Percentiles rank a stretch among this genome's conserved stretches.
phyloP scores from a whole-genome alignment of 2,329 filamentous ascomycete species.

The Dactylellina cionopaga region DNA sequence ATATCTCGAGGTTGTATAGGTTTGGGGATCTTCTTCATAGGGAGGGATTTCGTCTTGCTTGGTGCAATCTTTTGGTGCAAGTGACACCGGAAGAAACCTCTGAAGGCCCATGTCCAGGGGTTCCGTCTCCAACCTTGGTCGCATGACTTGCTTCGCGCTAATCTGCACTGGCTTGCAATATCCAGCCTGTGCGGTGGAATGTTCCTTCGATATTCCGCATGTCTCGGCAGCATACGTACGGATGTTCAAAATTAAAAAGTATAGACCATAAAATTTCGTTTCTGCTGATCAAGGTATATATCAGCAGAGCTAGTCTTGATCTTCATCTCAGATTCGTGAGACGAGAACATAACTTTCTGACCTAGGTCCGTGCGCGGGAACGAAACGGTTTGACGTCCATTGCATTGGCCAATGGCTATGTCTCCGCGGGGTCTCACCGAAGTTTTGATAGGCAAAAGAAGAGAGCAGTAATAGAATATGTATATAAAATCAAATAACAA shows the following conservation, averaged over 20 bases:
- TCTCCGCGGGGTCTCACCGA: conserved; percentile 10
- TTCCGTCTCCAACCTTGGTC: conserved; percentile 53
- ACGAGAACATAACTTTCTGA: conserved; percentile 5
- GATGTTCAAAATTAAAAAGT: conserved; percentile 16
- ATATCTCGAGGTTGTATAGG: conserved; percentile 49
- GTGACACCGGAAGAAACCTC: conserved; percentile 50
- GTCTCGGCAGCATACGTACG: conserved; percentile 22
- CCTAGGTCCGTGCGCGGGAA: conserved; percentile 43
- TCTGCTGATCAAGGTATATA: conserved; percentile 24
- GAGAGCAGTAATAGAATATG: background rate
- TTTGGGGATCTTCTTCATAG: conserved; percentile 33
- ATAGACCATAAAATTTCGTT: conserved; percentile 7
- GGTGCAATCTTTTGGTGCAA: conserved; percentile 47
- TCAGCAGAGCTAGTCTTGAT: conserved; percentile 18
- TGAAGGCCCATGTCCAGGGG: conserved; percentile 49
- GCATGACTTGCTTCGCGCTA: conserved; percentile 53
- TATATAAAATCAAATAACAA: background rate
- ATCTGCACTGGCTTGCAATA: conserved; percentile 27
- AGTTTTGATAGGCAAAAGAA: conserved; percentile 3
- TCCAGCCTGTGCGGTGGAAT: conserved; percentile 49
- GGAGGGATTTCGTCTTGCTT: conserved; percentile 50
- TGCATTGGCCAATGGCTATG: conserved; percentile 16
- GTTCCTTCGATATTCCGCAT: conserved; percentile 51
- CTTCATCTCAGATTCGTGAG: conserved; percentile 23
- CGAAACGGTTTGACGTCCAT: conserved; percentile 25